Conservation (phyloP, 352 stramenopile species). For the Globisporangium abappressorium region DNA sequence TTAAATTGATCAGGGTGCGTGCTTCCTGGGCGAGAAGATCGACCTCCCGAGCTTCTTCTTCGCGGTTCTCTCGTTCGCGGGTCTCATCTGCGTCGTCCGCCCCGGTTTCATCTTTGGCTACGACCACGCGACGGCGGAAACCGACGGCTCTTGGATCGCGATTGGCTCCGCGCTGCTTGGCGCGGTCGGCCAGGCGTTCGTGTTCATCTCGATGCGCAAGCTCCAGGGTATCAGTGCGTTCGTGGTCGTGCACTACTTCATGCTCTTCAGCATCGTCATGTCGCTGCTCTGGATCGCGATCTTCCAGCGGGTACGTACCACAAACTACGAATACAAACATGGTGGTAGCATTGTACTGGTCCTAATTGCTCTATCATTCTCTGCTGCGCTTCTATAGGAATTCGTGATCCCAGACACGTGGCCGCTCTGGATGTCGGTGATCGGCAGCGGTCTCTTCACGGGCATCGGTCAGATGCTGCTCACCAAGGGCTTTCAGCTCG, state of each 20-base stretch:
- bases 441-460: conserved; percentile 63
- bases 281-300: conserved; percentile 38
- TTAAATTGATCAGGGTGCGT: not conserved
- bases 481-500: conserved; percentile 79
- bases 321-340: not conserved
- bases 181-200: conserved; percentile 41
- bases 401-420: conserved; percentile 46
- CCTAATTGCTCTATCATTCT: not conserved
- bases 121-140: conserved; percentile 13
- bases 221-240: conserved; percentile 44
- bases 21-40: conserved; percentile 26
- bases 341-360: not conserved
- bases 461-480: conserved; percentile 68
- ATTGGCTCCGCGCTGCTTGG: conserved; percentile 39
- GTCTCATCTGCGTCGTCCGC: conserved; percentile 43
- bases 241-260: conserved; percentile 62
- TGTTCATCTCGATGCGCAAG: conserved; percentile 52
- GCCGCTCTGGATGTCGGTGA: conserved; percentile 41
- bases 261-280: conserved; percentile 40
- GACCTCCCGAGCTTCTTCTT: conserved; percentile 31
- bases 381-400: not conserved
- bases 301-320: conserved; percentile 35
- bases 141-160: conserved; percentile 26
- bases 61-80: conserved; percentile 33
- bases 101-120: conserved; percentile 45